These are phyloP conservation scores for Panaeolus papilionaceus DNA, from an alignment of 768 basidiomycete genomes.

Conservation along the genomic window DNA sequence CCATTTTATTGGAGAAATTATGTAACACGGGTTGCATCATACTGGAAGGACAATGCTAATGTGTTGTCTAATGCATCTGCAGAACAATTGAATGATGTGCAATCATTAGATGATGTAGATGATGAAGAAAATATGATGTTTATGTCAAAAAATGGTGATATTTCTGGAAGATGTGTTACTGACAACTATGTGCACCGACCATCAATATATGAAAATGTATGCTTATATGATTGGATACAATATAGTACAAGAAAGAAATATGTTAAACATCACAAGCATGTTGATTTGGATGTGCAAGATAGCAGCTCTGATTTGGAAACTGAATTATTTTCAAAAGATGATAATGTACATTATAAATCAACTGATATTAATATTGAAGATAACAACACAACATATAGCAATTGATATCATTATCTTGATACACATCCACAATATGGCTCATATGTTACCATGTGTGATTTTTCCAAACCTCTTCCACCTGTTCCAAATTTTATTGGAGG, in stretches of 20 bases:
- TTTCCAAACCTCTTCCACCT: not conserved
- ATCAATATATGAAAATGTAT: constrained; percentile 23
- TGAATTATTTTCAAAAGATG: too few species aligned
- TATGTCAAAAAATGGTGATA: constrained; percentile 21
- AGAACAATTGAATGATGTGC: too few species aligned
- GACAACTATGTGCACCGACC: constrained; percentile 40
- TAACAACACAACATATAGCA: too few species aligned
- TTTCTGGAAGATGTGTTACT: constrained; percentile 32
- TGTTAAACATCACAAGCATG: too few species aligned
- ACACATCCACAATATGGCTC: constrained; percentile 32
- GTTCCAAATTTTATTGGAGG: constrained; percentile 39
- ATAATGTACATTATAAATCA: too few species aligned
- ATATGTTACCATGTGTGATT: constrained; percentile 26
- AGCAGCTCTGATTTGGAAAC: too few species aligned
- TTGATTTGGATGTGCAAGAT: too few species aligned
- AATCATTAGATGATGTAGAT: constrained; percentile 22
- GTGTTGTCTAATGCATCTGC: too few species aligned
- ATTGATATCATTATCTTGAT: not conserved
- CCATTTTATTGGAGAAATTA: too few species aligned
- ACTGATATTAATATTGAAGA: too few species aligned
- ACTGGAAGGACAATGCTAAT: too few species aligned
- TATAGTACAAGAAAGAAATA: constrained; percentile 20
- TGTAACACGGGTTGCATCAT: too few species aligned
- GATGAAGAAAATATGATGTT: constrained; percentile 27
- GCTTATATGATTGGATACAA: constrained; percentile 36